Evolutionary conservation across 176 grass and related monocot species (phyloP).

Genomic region (Chloris gayana): DNA sequence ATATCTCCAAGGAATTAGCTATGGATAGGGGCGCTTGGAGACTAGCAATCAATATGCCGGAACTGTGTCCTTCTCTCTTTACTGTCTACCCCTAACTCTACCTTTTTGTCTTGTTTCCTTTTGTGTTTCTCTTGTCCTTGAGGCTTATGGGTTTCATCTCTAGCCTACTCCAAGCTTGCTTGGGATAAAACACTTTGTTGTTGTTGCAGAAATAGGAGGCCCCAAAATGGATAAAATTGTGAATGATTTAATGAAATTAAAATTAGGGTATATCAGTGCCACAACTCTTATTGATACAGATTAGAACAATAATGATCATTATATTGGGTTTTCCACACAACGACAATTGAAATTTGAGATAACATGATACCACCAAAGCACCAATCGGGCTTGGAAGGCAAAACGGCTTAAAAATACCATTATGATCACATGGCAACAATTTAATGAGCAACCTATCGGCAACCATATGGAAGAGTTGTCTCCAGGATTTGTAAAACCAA

Average conservation of each 20-base stretch:
- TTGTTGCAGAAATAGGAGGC: constrained; percentile 12
- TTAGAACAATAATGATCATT: neutral
- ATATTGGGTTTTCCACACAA: constrained; percentile 8
- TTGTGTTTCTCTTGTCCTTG: no score
- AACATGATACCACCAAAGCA: constrained; percentile 15
- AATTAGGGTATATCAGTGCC: neutral
- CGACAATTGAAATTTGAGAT: constrained; percentile 5
- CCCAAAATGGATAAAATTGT: neutral
- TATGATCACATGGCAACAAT: constrained; percentile 24
- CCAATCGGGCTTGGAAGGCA: constrained; percentile 2
- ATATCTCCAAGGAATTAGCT: no score
- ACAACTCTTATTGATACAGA: neutral
- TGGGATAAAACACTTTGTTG: no score
- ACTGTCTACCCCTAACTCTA: no score
- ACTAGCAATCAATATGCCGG: no score
- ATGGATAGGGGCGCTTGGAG: no score
- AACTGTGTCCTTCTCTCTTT: no score
- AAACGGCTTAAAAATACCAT: constrained; percentile 16
- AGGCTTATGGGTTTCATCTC: no score
- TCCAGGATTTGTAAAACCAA: neutral
- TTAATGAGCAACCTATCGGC: neutral
- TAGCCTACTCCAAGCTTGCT: no score
- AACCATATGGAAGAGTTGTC: neutral
- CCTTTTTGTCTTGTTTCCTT: no score
- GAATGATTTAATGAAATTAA: constrained; percentile 13